phyloP scores from a whole-genome alignment of 169 alveolate genomes.

The Cryptosporidium ubiquitum region DNA sequence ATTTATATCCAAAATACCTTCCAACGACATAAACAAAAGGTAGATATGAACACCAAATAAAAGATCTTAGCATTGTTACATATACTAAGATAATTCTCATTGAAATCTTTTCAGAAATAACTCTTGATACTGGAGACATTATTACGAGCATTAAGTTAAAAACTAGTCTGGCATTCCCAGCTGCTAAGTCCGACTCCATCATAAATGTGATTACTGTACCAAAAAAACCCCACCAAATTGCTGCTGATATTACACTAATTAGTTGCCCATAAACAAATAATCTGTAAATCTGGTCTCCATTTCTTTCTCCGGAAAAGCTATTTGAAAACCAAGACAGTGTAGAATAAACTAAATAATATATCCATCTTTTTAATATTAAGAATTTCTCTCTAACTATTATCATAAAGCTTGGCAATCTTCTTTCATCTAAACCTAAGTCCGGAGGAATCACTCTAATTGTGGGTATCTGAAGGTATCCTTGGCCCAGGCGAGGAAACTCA shows the following conservation, averaged over 20 bases:
- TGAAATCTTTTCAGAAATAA: neutral
- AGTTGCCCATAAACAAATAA: constrained; percentile 51
- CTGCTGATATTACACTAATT: constrained; percentile 45
- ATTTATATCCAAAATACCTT: neutral
- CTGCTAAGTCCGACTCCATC: constrained; percentile 25
- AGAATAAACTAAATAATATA: constrained; percentile 7
- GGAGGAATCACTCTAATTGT: constrained; percentile 3
- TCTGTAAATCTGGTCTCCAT: constrained; percentile 25
- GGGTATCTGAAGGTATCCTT: constrained; percentile 4
- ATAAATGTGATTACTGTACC: constrained; percentile 35
- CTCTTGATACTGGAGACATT: constrained; percentile 43
- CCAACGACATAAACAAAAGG: constrained; percentile 26
- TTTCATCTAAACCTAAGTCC: neutral
- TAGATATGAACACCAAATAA: constrained; percentile 31
- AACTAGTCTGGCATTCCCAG: constrained; percentile 46
- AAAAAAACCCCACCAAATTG: constrained; percentile 69
- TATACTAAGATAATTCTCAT: constrained; percentile 31
- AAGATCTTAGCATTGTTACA: constrained; percentile 4
- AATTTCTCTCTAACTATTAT: neutral
- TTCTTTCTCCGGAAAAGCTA: constrained; percentile 7
- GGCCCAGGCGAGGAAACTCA: constrained; percentile 6
- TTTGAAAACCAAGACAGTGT: constrained; percentile 10
- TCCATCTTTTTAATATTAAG: constrained; percentile 9
- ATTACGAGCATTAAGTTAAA: constrained; percentile 25
- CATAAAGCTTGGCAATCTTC: neutral